phyloP scores from a whole-genome alignment of 768 basidiomycete species.

The Candolleomyces efflorescens region DNA sequence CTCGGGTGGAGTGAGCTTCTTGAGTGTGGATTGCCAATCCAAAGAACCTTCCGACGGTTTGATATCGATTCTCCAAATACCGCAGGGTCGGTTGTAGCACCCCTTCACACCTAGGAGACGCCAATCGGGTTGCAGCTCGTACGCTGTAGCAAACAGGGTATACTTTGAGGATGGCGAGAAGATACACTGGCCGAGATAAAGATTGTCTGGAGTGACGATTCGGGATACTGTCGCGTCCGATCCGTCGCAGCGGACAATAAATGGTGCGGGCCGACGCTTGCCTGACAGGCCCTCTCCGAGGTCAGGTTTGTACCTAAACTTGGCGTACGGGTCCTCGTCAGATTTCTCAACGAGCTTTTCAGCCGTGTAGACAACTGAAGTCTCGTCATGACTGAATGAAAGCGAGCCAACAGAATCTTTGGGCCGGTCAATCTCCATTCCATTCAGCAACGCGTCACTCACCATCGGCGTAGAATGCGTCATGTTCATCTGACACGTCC shows the following conservation, averaged over 20 bases:
- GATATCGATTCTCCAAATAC: constrained; percentile 49
- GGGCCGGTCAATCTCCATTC: background rate
- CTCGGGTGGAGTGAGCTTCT: constrained; percentile 38
- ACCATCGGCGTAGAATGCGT: constrained; percentile 63
- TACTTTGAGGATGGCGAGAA: constrained; percentile 27
- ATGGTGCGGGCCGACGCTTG: constrained; percentile 49
- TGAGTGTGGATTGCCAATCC: background rate
- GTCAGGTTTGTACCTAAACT: constrained; percentile 53
- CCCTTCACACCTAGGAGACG: constrained; percentile 54
- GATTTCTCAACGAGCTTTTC: constrained; percentile 41
- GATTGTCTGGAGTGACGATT: constrained; percentile 13
- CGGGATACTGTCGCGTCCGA: constrained; percentile 2
- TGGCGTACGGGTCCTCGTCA: constrained; percentile 31
- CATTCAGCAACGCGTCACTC: background rate
- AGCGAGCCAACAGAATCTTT: constrained; percentile 50
- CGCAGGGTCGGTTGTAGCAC: constrained; percentile 56
- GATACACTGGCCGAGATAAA: constrained; percentile 38
- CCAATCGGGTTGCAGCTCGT: constrained; percentile 53
- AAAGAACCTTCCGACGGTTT: background rate
- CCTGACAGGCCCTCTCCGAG: constrained; percentile 61
- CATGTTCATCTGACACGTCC: constrained; percentile 57
- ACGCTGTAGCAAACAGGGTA: constrained; percentile 56
- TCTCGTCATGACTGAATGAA: constrained; percentile 50
- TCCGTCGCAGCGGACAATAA: constrained; percentile 47
- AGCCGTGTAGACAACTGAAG: constrained; percentile 54